These are phyloP conservation scores for Kwoniella sp. DNA, from an alignment of 768 basidiomycete genomes.

Conservation along the genomic window DNA sequence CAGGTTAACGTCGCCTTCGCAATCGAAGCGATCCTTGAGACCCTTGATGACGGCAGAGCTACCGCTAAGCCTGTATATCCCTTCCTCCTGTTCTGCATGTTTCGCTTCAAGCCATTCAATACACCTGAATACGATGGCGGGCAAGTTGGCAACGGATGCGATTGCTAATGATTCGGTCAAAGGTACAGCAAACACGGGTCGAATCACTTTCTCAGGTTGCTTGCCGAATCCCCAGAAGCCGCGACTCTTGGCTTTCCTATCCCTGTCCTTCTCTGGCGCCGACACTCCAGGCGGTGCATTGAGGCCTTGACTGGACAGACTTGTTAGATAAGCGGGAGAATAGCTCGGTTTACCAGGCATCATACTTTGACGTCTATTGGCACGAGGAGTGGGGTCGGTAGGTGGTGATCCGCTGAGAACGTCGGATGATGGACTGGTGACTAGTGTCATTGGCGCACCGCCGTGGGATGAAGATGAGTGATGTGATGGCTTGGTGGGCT, in stretches of 20 bases:
- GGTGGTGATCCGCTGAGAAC: slow-evolving; percentile 59
- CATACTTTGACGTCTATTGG: slow-evolving; percentile 46
- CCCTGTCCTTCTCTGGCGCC: slow-evolving; percentile 57
- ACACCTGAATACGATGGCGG: slow-evolving; percentile 90
- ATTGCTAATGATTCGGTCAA: slow-evolving; percentile 85
- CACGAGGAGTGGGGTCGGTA: slow-evolving; percentile 32
- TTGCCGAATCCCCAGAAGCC: slow-evolving; percentile 88
- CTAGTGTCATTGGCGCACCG: slow-evolving; percentile 64
- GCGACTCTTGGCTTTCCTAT: slow-evolving; percentile 88
- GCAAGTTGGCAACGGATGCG: slow-evolving; percentile 83
- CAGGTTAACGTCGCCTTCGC: slow-evolving; percentile 93
- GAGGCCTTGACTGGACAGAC: slow-evolving; percentile 42
- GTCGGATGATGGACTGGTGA: slow-evolving; percentile 64
- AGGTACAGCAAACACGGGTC: slow-evolving; percentile 85
- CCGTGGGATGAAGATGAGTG: slow-evolving; percentile 17
- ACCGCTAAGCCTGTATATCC: slow-evolving; percentile 92
- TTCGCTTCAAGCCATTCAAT: slow-evolving; percentile 94
- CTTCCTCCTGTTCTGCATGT: slow-evolving; percentile 93
- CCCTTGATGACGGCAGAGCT: slow-evolving; percentile 93
- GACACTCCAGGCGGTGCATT: slow-evolving; percentile 25
- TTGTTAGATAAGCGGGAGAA: slow-evolving; percentile 42
- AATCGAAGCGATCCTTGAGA: slow-evolving; percentile 89
- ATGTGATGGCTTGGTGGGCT: slow-evolving; percentile 2
- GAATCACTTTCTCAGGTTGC: slow-evolving; percentile 53
- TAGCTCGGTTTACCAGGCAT: slow-evolving; percentile 38